Evolutionary conservation across 306 rosid genomes (phyloP).

Genomic region (apple (Malus domestica)): DNA sequence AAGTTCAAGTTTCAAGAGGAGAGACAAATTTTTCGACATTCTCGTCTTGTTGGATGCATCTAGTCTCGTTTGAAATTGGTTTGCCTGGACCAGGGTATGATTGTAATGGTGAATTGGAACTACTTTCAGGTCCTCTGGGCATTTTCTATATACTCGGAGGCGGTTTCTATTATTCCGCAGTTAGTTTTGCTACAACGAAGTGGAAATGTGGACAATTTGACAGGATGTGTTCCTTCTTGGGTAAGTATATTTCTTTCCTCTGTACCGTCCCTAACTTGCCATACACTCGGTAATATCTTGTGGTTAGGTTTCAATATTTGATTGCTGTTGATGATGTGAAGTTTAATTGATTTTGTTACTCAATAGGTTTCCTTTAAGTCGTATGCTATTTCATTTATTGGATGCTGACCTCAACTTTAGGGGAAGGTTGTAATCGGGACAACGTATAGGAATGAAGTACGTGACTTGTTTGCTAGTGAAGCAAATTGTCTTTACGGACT

Average conservation of each 20-base stretch:
- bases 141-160: conserved; percentile 93
- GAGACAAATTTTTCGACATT: not conserved
- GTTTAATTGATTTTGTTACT: not conserved
- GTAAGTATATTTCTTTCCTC: conserved; percentile 30
- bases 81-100: not conserved
- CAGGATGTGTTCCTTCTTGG: conserved; percentile 87
- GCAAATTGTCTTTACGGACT: not conserved
- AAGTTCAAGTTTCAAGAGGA: conserved; percentile 76
- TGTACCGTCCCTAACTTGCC: not conserved
- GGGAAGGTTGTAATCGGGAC: not conserved
- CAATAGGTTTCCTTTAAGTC: not conserved
- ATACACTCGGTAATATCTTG: not conserved
- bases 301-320: not conserved
- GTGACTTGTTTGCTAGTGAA: not conserved
- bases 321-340: not conserved
- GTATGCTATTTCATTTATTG: not conserved
- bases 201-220: conserved; percentile 93
- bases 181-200: conserved; percentile 82
- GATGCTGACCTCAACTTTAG: not conserved
- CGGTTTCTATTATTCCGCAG: conserved; percentile 84
- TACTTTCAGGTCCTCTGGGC: conserved; percentile 76
- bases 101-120: conserved; percentile 10
- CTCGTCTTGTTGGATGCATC: not conserved
- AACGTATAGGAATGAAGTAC: not conserved
- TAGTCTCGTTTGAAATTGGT: not conserved